phyloP scores from a whole-genome alignment of 1,284 basidiomycete species.

The Ganoderma resinaceum region DNA sequence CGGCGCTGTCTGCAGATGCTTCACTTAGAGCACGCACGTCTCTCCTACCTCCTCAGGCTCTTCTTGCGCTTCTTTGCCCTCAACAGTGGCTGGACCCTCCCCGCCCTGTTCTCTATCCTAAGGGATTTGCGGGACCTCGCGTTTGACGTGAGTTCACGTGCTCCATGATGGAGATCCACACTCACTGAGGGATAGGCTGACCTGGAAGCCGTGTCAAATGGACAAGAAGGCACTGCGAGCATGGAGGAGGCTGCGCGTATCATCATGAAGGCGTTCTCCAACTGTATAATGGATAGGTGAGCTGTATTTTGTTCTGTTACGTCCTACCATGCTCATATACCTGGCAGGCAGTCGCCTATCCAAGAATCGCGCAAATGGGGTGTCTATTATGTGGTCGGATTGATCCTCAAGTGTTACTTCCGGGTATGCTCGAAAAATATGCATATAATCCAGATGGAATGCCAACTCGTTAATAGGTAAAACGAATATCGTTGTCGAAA shows the following conservation, averaged over 20 bases:
- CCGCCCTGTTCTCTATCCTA: conserved; percentile 79
- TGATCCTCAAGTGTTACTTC: conserved; percentile 96
- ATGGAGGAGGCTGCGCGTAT: conserved; percentile 93
- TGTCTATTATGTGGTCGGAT: conserved; percentile 92
- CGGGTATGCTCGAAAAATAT: conserved; percentile 60
- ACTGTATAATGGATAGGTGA: conserved; percentile 90
- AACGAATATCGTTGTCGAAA: conserved; percentile 89
- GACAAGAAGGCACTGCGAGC: conserved; percentile 69
- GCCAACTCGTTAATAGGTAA: conserved; percentile 60
- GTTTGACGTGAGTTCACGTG: conserved; percentile 58
- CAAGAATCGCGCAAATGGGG: conserved; percentile 91
- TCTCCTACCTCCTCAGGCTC: conserved; percentile 46
- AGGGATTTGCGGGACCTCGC: conserved; percentile 84
- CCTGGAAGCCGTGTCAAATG: conserved; percentile 61
- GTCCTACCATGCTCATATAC: neutral
- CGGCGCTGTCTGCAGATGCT: conserved; percentile 22
- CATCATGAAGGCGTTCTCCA: conserved; percentile 92
- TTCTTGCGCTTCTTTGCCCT: conserved; percentile 81
- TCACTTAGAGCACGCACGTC: conserved; percentile 18
- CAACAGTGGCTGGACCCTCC: conserved; percentile 85
- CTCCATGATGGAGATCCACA: neutral
- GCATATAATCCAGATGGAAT: neutral
- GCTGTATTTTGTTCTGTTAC: neutral
- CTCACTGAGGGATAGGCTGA: conserved; percentile 62
- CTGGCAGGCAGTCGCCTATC: conserved; percentile 55